Evolutionary conservation across 805 yeast genomes (phyloP).

Genomic region (Myxozyma vanderwaltii): DNA sequence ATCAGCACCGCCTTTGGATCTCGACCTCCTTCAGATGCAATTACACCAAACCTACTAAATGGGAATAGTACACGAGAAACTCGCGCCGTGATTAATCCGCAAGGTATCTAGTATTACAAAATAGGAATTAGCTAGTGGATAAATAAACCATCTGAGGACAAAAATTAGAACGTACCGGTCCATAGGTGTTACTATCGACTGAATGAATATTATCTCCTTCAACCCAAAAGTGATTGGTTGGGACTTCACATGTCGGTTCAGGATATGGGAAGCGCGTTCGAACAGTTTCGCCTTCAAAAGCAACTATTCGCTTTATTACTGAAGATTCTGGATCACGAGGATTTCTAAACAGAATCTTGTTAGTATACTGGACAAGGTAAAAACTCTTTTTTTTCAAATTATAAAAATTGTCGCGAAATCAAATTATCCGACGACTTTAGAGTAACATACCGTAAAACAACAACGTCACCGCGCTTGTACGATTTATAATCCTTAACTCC

Average conservation of each 20-base stretch:
- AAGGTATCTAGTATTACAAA: slow-evolving; percentile 45
- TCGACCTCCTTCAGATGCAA: slow-evolving; percentile 54
- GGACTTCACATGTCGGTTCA: slow-evolving; percentile 59
- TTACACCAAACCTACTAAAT: slow-evolving; percentile 52
- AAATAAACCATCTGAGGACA: not conserved
- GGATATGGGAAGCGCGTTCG: slow-evolving; percentile 69
- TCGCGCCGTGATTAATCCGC: slow-evolving; percentile 77
- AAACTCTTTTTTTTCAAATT: not conserved
- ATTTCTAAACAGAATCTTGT: slow-evolving; percentile 7
- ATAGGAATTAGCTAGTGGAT: not conserved
- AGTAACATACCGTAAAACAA: slow-evolving; percentile 23
- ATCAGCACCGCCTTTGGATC: slow-evolving; percentile 14
- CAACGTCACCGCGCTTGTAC: slow-evolving; percentile 22
- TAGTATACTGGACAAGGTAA: not conserved
- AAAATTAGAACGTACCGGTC: slow-evolving; percentile 56
- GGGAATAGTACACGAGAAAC: slow-evolving; percentile 76
- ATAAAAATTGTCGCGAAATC: no score
- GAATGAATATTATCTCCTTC: slow-evolving; percentile 87
- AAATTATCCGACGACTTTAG: no score
- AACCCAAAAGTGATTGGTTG: slow-evolving; percentile 86
- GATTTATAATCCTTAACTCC: slow-evolving; percentile 12
- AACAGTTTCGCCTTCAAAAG: slow-evolving; percentile 69
- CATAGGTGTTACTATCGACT: slow-evolving; percentile 82
- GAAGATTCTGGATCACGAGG: slow-evolving; percentile 77
- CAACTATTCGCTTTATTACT: slow-evolving; percentile 80